phyloP scores from a whole-genome alignment of 129 eudicot genomes.

The Mikania micrantha region DNA sequence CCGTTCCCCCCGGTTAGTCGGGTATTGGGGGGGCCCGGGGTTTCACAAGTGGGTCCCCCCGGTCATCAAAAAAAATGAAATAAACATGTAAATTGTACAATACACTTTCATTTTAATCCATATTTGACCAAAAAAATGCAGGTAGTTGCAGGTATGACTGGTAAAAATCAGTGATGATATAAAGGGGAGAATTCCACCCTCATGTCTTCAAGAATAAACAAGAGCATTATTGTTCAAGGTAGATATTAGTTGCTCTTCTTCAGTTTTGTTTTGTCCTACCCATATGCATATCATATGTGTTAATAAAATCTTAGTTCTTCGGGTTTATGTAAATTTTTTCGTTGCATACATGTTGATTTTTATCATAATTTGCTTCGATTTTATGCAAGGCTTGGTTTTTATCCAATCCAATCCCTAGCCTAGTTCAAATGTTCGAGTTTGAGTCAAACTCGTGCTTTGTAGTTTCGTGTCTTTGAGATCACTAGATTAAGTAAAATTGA shows the following conservation, averaged over 20 bases:
- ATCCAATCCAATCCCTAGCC: not conserved
- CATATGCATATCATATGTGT: not conserved
- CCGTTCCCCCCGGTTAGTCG: too few relatives aligned
- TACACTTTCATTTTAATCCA: not conserved
- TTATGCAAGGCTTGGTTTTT: not conserved
- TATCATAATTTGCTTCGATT: not conserved
- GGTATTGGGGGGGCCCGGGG: too few relatives aligned
- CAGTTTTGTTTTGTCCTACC: slow-evolving; percentile 5
- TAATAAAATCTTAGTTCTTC: slow-evolving; percentile 9
- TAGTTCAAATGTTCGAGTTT: not conserved
- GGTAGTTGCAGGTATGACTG: slow-evolving; percentile 67
- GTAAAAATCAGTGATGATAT: slow-evolving; percentile 37
- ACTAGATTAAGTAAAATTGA: too few relatives aligned
- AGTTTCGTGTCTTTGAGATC: too few relatives aligned
- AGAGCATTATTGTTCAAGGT: slow-evolving; percentile 15
- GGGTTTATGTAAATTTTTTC: not conserved
- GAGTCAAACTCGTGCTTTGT: not conserved
- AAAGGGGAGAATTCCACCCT: slow-evolving; percentile 16
- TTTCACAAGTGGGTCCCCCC: too few relatives aligned
- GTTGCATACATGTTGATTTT: not conserved
- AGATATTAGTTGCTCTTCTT: slow-evolving; percentile 17
- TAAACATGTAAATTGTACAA: not conserved
- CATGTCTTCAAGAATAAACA: slow-evolving; percentile 3
- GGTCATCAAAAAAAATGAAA: too few relatives aligned
- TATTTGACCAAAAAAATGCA: slow-evolving; percentile 17